Evolutionary conservation across 2,329 filamentous ascomycete genomes (phyloP), one percentile per base, ranked within the genome.

Genomic region (Xylaria sp.): DNA sequence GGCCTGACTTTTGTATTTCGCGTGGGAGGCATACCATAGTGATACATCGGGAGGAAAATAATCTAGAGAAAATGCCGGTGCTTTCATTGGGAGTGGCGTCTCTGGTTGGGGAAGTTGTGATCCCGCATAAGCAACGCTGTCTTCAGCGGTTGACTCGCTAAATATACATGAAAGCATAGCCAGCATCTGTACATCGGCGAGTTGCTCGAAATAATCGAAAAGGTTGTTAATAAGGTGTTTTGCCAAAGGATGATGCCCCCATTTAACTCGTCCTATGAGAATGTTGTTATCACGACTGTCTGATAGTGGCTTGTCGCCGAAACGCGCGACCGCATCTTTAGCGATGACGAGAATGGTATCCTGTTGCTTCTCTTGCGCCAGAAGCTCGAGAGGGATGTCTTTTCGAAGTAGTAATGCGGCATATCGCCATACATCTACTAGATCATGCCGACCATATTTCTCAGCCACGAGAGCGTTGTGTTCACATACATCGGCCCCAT

Each of bases 361-460:
- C 9, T 84, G 82, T 45, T 83, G 81, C 68, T 85, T 81, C 33
- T 83, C 80, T 63, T 86, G 83, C 3, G 84, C 82, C 49, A 91
- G 79, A 29, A 92, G 81, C 72, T 91, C 86, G 3, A 95, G 81
- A 1, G 91, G 92, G 31, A 94, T 89, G 50, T 93, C 89, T 71
- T 92, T 91, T 70, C 89, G 89, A 51, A 98, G 81, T 5, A 98
- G 83, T 65, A 97, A 82, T 20, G 88, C 90, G 61, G 93, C 84
- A 70, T 97, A 90, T 55, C 87, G 88, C 96, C 96, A 99, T 6
- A 97, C 87, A 72, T 93, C 88, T 29, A 91, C 90, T 33, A 96
- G 80, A 69, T 97, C 92, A 15, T 83, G 78, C 69, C 88, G 86
- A 4, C 90, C 92, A 71, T 91, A 85, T 69, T 88, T 89, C 71